phyloP scores from a whole-genome alignment of 352 stramenopile genomes.

The Peronosclerospora sorghi region DNA sequence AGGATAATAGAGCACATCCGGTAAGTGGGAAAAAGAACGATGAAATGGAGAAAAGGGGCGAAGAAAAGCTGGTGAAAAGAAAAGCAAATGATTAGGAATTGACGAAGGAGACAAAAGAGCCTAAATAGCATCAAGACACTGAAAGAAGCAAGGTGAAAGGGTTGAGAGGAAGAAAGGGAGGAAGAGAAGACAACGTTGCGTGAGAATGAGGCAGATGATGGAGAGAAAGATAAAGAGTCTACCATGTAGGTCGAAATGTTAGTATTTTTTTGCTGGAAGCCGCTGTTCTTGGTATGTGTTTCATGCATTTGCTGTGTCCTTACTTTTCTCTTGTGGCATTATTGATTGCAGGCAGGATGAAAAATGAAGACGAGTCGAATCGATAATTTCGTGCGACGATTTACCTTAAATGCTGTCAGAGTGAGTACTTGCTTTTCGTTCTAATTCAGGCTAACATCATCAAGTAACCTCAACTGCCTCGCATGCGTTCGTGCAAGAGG shows the following conservation, averaged over 20 bases:
- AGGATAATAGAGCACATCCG: neutral
- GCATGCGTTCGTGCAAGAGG: constrained; percentile 45
- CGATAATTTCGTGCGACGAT: constrained; percentile 65
- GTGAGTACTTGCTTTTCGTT: constrained; percentile 11
- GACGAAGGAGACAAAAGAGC: no score
- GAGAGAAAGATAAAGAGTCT: constrained; percentile 3
- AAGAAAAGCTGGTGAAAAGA: neutral
- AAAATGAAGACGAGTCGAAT: constrained; percentile 32
- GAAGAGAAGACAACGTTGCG: neutral
- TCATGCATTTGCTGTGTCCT: neutral
- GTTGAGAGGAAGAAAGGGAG: neutral
- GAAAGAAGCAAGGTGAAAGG: no score
- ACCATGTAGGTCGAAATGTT: constrained; percentile 4
- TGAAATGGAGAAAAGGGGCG: neutral
- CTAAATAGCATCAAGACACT: no score
- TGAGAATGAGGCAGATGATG: constrained; percentile 1
- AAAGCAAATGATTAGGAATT: neutral
- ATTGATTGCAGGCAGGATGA: constrained; percentile 2
- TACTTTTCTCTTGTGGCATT: neutral
- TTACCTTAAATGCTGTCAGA: constrained; percentile 68
- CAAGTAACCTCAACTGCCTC: neutral
- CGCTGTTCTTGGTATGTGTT: neutral
- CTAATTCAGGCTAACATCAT: no score
- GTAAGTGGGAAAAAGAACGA: neutral
- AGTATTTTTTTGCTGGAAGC: no score